Evolutionary conservation across 2,329 filamentous ascomycete species (phyloP).

Genomic region (Aspergillus pseudoterreus): DNA sequence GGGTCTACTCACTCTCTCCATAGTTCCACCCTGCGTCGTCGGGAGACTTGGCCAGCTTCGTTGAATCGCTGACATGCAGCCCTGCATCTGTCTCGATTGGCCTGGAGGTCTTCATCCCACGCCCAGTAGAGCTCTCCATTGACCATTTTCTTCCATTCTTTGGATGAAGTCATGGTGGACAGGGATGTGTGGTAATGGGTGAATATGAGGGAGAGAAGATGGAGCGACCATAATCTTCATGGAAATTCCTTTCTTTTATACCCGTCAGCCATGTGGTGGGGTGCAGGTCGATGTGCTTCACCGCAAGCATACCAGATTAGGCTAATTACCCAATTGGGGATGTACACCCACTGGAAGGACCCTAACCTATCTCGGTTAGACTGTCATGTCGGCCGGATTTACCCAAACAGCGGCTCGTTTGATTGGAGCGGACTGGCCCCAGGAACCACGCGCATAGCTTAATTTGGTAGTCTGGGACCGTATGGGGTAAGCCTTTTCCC

Average conservation of each 20-base stretch:
- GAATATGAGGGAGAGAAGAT: neutral
- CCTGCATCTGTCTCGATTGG: conserved; percentile 24
- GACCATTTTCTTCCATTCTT: conserved; percentile 28
- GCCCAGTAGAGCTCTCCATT: conserved; percentile 25
- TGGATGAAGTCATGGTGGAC: conserved; percentile 17
- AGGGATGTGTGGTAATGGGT: neutral
- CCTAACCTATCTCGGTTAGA: neutral
- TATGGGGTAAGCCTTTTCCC: neutral
- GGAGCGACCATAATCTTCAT: neutral
- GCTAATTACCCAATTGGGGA: neutral
- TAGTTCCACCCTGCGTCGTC: conserved; percentile 22
- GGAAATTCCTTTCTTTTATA: too few relatives aligned
- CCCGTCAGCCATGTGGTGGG: too few relatives aligned
- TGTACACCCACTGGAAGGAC: too few relatives aligned
- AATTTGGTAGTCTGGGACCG: too few relatives aligned
- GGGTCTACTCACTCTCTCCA: conserved; percentile 21
- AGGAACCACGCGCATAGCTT: too few relatives aligned
- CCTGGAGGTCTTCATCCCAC: conserved; percentile 25
- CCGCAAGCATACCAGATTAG: neutral
- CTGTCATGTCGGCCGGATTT: neutral
- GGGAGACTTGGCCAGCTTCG: conserved; percentile 17
- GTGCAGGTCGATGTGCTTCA: neutral
- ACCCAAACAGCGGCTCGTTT: neutral
- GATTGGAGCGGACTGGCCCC: too few relatives aligned
- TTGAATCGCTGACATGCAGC: conserved; percentile 25